Base-by-base conservation (phyloP, 768 basidiomycete genomes). In the Lanmaoa pseudosensibilis region DNA sequence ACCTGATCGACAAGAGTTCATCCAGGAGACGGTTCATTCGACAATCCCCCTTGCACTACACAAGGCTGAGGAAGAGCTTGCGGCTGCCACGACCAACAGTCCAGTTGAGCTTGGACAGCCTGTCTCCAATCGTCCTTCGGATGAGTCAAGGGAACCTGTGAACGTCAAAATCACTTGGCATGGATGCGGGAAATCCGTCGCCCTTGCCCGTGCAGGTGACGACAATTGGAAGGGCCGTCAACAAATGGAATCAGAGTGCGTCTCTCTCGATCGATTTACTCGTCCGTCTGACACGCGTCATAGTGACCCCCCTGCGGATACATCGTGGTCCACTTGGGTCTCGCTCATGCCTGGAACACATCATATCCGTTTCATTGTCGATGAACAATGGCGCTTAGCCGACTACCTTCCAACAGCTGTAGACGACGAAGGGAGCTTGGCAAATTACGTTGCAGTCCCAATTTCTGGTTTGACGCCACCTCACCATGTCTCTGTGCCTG, bases 321-420 rank as follows among this genome's bases (percentile, higher is more conserved):
- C 67, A 57, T 69, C 69, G 6, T 79, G 74, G 68, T 71, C 67
- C 37, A 65, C 74, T 5, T 69, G 68, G 63, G 74, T 86, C 27
- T 65, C 77, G 5, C 82, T 98, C 1, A 83, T 85, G 11, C 93
- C 94, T 0, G 96, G 96, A 16, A 94, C 94, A 0, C 94, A 98
- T 68, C 91, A 94, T 61, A 81, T 98, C 69, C 92, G 94, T 55
- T 98, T 97, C 78, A 83, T 98, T 61, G 91, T 98, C 57, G 96
- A 98, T 70, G 91, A 89, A 46, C 82, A 85, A 45, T 93, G 88
- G 86, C 83, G 88, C 58, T 83, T 89, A 8, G 83, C 88, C 3
- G 81, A 87, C 60, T 85, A 90, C 60, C 80, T 87, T n/a, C 89
- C 91, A 7, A 87, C 89, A 25, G 93, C 93, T 1, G 93, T 95